Evolutionary conservation across 192 early-diverging fungal species (phyloP).

Genomic region (Coemansia sp.): DNA sequence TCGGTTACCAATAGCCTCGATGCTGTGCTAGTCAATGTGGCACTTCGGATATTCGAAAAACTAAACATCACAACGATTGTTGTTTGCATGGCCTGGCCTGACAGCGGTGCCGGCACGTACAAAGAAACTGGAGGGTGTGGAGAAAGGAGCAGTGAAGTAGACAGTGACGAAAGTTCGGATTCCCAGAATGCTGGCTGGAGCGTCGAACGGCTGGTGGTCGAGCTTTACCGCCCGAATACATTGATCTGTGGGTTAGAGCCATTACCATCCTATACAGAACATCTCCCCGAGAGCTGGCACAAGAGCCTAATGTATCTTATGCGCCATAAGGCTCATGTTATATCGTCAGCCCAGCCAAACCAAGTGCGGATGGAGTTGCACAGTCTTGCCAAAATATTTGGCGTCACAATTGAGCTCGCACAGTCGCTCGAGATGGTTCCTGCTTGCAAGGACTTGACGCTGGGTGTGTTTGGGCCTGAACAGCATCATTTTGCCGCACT

Average conservation of each 20-base stretch:
- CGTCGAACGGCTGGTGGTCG: constrained; percentile 34
- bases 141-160: background rate
- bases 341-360: constrained; percentile 36
- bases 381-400: constrained; percentile 23
- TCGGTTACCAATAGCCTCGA: constrained; percentile 10
- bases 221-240: constrained; percentile 19
- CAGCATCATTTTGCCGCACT: constrained; percentile 39
- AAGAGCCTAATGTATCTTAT: constrained; percentile 28
- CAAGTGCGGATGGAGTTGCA: constrained; percentile 40
- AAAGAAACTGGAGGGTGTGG: background rate
- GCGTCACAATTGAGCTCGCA: constrained; percentile 33
- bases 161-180: background rate
- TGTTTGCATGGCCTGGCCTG: constrained; percentile 11
- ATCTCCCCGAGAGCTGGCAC: constrained; percentile 36
- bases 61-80: constrained; percentile 27
- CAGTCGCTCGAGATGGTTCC: constrained; percentile 22
- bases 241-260: constrained; percentile 44
- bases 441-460: constrained; percentile 22
- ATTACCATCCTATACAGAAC: constrained; percentile 22
- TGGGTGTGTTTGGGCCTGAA: constrained; percentile 32
- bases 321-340: constrained; percentile 29
- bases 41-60: constrained; percentile 33
- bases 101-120: background rate
- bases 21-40: constrained; percentile 24
- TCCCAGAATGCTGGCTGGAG: background rate